Evolutionary conservation across 1,139 yeast genomes (phyloP), one percentile per base, ranked within the genome.

Genomic region (Pichia sp.): DNA sequence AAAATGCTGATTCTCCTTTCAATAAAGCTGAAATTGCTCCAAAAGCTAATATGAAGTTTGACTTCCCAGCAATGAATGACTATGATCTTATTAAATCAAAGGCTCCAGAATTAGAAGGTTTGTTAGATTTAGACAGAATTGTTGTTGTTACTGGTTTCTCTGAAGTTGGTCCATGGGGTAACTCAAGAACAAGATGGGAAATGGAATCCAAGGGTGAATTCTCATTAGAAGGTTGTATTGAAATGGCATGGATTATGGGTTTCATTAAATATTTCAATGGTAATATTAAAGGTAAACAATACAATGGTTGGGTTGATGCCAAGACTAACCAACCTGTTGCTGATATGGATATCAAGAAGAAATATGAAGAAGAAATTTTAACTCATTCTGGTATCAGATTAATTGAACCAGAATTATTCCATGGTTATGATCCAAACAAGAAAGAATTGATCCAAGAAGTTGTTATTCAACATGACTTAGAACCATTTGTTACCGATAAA

Each of bases 201-300:
- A 92, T 92, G 96, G 98, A 92, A 74, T 87, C 97, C 49, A 59
- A 71, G 53, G 98, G 98, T 63, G 89, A 86, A 65, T 92, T 92
- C 71, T 90, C 97, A n/a, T 75, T 92, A 63, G 98, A 92, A 73
- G 98, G 98, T 66, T 86, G 96, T 65, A 86, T 92, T 66, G 98
- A 92, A 75, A 90, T 92, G 96, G 97, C 98, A 47, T 92, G 97
- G 97, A 89, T 92, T 60, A 92, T 92, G 97, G 97, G 97, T 59
- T 78, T 86, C 67, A 89, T 92, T 73, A 87, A 86, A 71, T 92
- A 92, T 74, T 66, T 65, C 62, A 88, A 87, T 59, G 97, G 97
- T 72, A 80, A 81, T 68, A 78, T 90, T 68, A 90, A 90, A 80
- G 96, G 96, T 66, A 75, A 76, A 64, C 81, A 79, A 57, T 89